Evolutionary conservation across 345 rosid species (phyloP), one percentile per base, ranked within the genome.

Genomic region (Populus alba): DNA sequence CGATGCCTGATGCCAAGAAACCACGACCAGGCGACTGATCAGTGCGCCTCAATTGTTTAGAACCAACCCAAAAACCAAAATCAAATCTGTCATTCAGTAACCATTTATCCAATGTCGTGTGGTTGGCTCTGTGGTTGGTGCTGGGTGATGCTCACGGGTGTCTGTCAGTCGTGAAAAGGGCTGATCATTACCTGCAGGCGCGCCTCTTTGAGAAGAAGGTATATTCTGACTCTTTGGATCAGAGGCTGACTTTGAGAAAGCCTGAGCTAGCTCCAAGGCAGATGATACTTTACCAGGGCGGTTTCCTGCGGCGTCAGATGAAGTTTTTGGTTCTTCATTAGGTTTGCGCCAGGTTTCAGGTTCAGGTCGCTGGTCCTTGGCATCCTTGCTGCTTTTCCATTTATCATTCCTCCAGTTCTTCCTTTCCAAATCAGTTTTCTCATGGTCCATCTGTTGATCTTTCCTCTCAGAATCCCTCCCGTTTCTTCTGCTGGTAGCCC

Each of bases 141-240:
- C 15, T 1, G 73, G 53, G 78, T 57, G 11, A 74, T 38, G 79
- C 25, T 74, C 74, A 7, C 16, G 57, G 49, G 66, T 49, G 16
- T 77, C 76, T 18, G 70, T 73, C 65, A 84, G 71, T 27, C 79
- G 78, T 31, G 82, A 81, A 70, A 84, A 78, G 69, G 80, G 78
- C 16, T 81, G 78, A 63, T 57, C 70, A 10, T 47, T 80, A 43
- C 18, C 66, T 38, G 47, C 73, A n/a, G 78, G 51, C 47, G 9
- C 31, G 62, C 73, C 71, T 55, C 51, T 75, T 29, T 55, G 83
- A 57, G 72, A 27, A 11, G 72, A 70, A 33, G 47, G 68, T 35
- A n/a, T 29, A 10, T 73, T 53, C 5, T 45, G 20, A 17, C 18
- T 25, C 49, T 76, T 83, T 15, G 83, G 74, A 72, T 55, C 70